phyloP scores from a whole-genome alignment of 805 yeast genomes.

The Kuraishia cidri region DNA sequence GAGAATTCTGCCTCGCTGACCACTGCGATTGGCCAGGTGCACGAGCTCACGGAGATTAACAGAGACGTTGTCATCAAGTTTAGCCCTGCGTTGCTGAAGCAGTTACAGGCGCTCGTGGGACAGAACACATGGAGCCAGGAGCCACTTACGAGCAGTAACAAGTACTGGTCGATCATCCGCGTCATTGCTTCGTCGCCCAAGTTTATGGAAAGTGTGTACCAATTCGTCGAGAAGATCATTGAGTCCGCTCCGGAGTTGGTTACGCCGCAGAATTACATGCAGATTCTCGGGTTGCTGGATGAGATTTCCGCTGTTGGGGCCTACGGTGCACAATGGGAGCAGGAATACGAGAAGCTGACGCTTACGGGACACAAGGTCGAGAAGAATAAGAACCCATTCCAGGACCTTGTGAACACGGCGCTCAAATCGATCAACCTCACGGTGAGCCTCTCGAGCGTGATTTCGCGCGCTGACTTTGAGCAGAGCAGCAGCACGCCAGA shows the following conservation, averaged over 20 bases:
- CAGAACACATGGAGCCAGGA: constrained; percentile 33
- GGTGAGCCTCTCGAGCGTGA: constrained; percentile 31
- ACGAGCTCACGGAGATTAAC: constrained; percentile 11
- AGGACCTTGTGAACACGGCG: constrained; percentile 48
- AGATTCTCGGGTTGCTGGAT: constrained; percentile 62
- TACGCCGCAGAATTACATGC: constrained; percentile 46
- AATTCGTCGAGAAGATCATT: constrained; percentile 34
- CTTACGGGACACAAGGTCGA: constrained; percentile 33
- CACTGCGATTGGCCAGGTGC: constrained; percentile 14
- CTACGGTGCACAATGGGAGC: constrained; percentile 69
- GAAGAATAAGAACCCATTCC: constrained; percentile 34
- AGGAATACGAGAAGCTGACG: constrained; percentile 38
- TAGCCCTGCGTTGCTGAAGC: constrained; percentile 34
- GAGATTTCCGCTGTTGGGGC: constrained; percentile 80
- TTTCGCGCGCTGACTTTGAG: constrained; percentile 21
- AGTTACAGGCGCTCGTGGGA: constrained; percentile 40
- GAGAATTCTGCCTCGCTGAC: constrained; percentile 10
- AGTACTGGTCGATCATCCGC: constrained; percentile 41
- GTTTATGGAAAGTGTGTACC: constrained; percentile 31
- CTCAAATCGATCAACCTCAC: constrained; percentile 57
- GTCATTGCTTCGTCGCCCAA: constrained; percentile 33
- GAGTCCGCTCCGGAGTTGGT: constrained; percentile 23
- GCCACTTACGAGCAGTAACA: constrained; percentile 23
- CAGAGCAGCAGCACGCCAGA: constrained; percentile 6
- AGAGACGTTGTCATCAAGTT: constrained; percentile 33